Evolutionary conservation across 1,139 yeast genomes (phyloP).

Genomic region (Candida anutae): DNA sequence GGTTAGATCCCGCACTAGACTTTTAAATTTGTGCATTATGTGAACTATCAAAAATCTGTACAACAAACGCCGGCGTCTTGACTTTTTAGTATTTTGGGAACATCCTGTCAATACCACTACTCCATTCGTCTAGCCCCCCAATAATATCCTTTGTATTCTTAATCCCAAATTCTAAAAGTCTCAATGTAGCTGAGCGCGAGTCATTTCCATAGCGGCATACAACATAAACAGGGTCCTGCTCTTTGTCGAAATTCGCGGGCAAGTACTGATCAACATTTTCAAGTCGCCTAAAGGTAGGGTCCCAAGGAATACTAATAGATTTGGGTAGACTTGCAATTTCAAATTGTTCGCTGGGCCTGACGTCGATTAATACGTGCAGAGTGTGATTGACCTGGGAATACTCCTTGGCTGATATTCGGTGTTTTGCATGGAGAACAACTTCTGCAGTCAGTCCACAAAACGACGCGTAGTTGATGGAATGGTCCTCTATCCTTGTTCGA

Average conservation of each 20-base stretch:
- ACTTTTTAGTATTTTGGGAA: constrained; percentile 72
- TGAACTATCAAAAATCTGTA: background rate
- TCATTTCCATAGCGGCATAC: constrained; percentile 90
- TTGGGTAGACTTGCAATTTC: constrained; percentile 53
- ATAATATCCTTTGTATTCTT: constrained; percentile 53
- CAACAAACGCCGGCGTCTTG: no score
- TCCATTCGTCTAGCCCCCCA: constrained; percentile 78
- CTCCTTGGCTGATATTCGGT: constrained; percentile 45
- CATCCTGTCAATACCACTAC: constrained; percentile 46
- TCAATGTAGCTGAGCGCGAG: constrained; percentile 68
- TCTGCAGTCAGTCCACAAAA: constrained; percentile 66
- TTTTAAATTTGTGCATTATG: background rate
- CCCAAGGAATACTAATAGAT: constrained; percentile 60
- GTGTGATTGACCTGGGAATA: constrained; percentile 19
- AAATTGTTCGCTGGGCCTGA: constrained; percentile 73
- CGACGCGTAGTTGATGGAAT: constrained; percentile 50
- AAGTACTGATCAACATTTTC: constrained; percentile 17
- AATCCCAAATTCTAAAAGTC: constrained; percentile 44
- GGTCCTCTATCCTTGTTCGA: constrained; percentile 32
- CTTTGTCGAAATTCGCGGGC: constrained; percentile 17
- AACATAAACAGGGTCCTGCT: constrained; percentile 26
- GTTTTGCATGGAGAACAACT: constrained; percentile 29
- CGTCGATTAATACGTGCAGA: constrained; percentile 51
- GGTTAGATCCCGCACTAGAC: constrained; percentile 25
- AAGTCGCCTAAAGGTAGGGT: constrained; percentile 31